Evolutionary conservation across 1,139 yeast species (phyloP).

Genomic region (Suhomyces wounanorum): DNA sequence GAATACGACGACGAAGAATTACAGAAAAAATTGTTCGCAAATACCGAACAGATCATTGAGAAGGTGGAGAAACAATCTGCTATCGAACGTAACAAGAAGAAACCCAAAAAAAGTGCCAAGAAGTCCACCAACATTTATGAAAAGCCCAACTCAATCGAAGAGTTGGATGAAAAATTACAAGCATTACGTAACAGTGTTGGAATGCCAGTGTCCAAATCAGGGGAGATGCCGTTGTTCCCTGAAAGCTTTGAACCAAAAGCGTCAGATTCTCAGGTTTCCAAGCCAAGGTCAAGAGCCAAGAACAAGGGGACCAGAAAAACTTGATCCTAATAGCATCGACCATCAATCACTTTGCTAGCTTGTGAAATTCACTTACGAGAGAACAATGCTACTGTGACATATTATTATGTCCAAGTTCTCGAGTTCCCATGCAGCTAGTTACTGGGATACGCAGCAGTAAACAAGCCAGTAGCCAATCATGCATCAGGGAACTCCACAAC

Average conservation of each 20-base stretch:
- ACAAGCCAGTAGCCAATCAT: neutral
- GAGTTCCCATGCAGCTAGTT: neutral
- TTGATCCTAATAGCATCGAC: neutral
- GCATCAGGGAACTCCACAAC: neutral
- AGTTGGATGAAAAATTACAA: constrained; percentile 37
- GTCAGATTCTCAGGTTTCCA: neutral
- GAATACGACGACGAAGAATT: constrained; percentile 65
- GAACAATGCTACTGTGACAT: neutral
- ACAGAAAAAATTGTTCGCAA: constrained; percentile 62
- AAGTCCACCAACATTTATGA: constrained; percentile 26
- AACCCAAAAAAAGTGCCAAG: constrained; percentile 20
- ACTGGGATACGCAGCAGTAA: neutral
- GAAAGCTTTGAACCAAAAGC: neutral
- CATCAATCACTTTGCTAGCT: neutral
- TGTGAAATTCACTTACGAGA: neutral
- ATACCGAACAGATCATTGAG: constrained; percentile 58
- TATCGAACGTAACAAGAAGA: constrained; percentile 49
- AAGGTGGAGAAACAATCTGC: constrained; percentile 73
- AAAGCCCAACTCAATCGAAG: constrained; percentile 37
- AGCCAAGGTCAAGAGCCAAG: neutral
- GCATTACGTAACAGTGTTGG: constrained; percentile 31
- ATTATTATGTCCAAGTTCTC: neutral
- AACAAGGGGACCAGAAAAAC: neutral
- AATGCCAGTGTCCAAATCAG: constrained; percentile 13
- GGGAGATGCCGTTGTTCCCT: constrained; percentile 34